These are phyloP conservation scores for Diplocarpon rosae DNA, from an alignment of 2,329 filamentous ascomycete genomes.

Conservation along the genomic window DNA sequence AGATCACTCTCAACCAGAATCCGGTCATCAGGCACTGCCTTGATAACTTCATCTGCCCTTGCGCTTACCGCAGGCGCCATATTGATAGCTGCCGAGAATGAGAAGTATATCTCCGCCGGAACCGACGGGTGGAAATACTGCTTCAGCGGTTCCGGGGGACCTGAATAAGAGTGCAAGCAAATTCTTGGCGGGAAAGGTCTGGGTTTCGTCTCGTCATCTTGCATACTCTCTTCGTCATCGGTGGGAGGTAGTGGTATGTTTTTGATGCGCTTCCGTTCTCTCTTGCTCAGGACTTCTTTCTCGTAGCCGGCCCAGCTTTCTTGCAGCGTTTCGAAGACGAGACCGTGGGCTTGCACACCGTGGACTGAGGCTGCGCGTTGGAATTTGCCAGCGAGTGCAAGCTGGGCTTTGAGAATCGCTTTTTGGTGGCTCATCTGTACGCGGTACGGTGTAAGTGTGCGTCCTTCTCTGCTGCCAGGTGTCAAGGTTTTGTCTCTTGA, in stretches of 20 bases:
- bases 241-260: slow-evolving; percentile 22
- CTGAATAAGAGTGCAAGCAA: slow-evolving; percentile 90
- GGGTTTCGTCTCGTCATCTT: slow-evolving; percentile 24
- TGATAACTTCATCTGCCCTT: slow-evolving; percentile 49
- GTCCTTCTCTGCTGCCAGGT: slow-evolving; percentile 59
- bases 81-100: slow-evolving; percentile 79
- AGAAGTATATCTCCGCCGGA: slow-evolving; percentile 73
- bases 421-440: slow-evolving; percentile 61
- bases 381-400: slow-evolving; percentile 60
- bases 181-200: slow-evolving; percentile 75
- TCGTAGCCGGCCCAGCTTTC: slow-evolving; percentile 63
- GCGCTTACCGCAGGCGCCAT: slow-evolving; percentile 42
- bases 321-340: slow-evolving; percentile 53
- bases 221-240: slow-evolving; percentile 24
- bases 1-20: slow-evolving; percentile 86
- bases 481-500: slow-evolving; percentile 42
- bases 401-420: slow-evolving; percentile 52
- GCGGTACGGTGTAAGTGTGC: slow-evolving; percentile 54
- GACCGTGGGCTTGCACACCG: slow-evolving; percentile 44
- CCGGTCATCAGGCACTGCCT: slow-evolving; percentile 62
- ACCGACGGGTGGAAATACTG: slow-evolving; percentile 67
- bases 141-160: slow-evolving; percentile 59
- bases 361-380: slow-evolving; percentile 69
- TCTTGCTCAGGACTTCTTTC: slow-evolving; percentile 46
- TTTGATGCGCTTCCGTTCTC: slow-evolving; percentile 43